Evolutionary conservation across 768 basidiomycete genomes (phyloP).

Genomic region (Rhizopogon vinicolor): DNA sequence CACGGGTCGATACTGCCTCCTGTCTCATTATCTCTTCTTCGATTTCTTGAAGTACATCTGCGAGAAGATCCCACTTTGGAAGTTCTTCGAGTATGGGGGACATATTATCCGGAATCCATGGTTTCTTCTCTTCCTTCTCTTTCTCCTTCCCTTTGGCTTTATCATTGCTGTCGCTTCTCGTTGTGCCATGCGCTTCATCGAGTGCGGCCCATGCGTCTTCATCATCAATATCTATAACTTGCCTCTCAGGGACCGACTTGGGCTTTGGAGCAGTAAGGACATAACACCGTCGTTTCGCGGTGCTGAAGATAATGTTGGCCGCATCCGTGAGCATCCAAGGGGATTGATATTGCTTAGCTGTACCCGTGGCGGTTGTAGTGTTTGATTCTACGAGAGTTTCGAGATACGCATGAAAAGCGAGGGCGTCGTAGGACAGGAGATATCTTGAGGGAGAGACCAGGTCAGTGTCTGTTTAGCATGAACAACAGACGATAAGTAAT

Average conservation of each 20-base stretch:
- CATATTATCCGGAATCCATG: conserved; percentile 74
- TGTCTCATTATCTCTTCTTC: conserved; percentile 78
- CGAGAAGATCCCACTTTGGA: conserved; percentile 88
- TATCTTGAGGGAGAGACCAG: conserved; percentile 43
- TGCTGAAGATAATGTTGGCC: conserved; percentile 79
- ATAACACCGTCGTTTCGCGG: conserved; percentile 81
- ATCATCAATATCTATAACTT: conserved; percentile 46
- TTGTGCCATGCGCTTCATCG: conserved; percentile 51
- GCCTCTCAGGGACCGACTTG: conserved; percentile 11
- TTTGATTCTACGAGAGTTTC: conserved; percentile 79
- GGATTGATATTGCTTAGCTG: conserved; percentile 60
- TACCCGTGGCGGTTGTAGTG: conserved; percentile 44
- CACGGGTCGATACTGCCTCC: conserved; percentile 33
- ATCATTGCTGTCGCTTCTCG: background rate
- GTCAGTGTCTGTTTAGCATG: conserved; percentile 5
- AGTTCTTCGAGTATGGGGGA: conserved; percentile 89
- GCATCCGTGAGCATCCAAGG: conserved; percentile 94
- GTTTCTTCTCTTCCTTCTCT: conserved; percentile 5
- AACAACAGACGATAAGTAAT: background rate
- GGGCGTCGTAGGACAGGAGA: conserved; percentile 84
- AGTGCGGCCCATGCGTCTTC: conserved; percentile 75
- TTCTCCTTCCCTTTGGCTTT: conserved; percentile 10
- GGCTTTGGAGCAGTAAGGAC: conserved; percentile 32
- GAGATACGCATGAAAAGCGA: conserved; percentile 88
- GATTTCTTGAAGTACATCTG: conserved; percentile 84